Evolutionary conservation across 805 yeast genomes (phyloP).

Genomic region (Kuraishia borneana): DNA sequence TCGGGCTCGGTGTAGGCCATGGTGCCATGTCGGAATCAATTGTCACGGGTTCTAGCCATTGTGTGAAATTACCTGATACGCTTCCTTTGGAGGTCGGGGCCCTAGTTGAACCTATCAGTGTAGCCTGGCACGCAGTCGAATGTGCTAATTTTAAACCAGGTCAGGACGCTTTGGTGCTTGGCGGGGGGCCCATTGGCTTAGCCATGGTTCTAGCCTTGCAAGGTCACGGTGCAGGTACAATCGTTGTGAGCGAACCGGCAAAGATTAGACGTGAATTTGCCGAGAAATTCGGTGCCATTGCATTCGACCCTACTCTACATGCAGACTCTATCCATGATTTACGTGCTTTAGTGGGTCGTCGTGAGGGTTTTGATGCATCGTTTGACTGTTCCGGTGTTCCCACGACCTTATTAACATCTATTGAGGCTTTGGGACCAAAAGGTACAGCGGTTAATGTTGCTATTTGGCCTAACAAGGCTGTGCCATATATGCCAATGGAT

Average conservation of each 20-base stretch:
- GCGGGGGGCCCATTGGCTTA: slow-evolving; percentile 56
- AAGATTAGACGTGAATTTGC: slow-evolving; percentile 51
- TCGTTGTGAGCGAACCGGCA: slow-evolving; percentile 56
- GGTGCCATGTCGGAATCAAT: slow-evolving; percentile 27
- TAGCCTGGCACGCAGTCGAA: slow-evolving; percentile 2
- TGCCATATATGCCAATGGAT: slow-evolving; percentile 42
- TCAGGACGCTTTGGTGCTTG: slow-evolving; percentile 39
- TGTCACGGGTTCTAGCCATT: slow-evolving; percentile 22
- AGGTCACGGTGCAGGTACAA: slow-evolving; percentile 33
- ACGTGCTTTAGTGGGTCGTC: slow-evolving; percentile 24
- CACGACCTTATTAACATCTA: slow-evolving; percentile 38
- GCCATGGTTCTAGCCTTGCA: slow-evolving; percentile 43
- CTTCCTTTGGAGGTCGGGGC: slow-evolving; percentile 82
- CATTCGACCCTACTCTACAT: slow-evolving; percentile 36
- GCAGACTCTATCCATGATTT: slow-evolving; percentile 25
- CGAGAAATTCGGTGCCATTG: slow-evolving; percentile 32
- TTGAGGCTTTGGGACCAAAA: slow-evolving; percentile 36
- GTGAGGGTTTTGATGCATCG: slow-evolving; percentile 35
- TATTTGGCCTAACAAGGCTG: slow-evolving; percentile 45
- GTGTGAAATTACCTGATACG: slow-evolving; percentile 67
- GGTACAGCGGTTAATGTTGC: slow-evolving; percentile 58
- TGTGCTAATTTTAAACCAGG: slow-evolving; percentile 15
- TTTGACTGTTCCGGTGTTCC: slow-evolving; percentile 48
- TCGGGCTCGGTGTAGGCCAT: slow-evolving; percentile 38
- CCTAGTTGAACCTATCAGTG: slow-evolving; percentile 41